Conservation (phyloP, 495 filamentous ascomycete genomes). For the Penicillium crystallinum region DNA sequence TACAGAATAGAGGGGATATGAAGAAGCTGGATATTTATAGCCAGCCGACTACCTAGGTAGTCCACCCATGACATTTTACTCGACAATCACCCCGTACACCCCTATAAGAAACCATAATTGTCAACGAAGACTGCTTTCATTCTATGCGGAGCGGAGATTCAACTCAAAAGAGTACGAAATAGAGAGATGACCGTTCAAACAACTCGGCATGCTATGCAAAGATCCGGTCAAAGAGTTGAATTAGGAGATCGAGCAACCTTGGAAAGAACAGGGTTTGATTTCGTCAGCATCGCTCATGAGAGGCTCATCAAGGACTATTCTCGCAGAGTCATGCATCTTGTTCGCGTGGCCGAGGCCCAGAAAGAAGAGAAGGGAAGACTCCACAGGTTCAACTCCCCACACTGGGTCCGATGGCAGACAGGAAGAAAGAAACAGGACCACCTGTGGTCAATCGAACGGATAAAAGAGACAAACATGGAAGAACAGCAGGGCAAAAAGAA, state of each 20-base stretch:
- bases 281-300: constrained; percentile 15
- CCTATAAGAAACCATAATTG: neutral
- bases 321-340: constrained; percentile 15
- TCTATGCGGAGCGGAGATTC: constrained; percentile 13
- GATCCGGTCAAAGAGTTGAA: constrained; percentile 3
- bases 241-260: neutral
- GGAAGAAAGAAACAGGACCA: constrained; percentile 12
- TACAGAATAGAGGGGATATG: neutral
- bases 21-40: neutral
- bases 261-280: constrained; percentile 8
- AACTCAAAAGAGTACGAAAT: neutral
- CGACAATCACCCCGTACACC: too few species aligned
- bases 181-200: neutral
- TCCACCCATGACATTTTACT: too few species aligned
- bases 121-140: constrained; percentile 26
- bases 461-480: constrained; percentile 1
- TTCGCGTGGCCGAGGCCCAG: constrained; percentile 7
- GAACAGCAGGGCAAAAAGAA: constrained; percentile 4
- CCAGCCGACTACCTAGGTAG: too few species aligned
- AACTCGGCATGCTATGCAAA: constrained; percentile 1
- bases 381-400: constrained; percentile 13
- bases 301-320: constrained; percentile 9
- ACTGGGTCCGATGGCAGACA: constrained; percentile 16
- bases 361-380: constrained; percentile 13
- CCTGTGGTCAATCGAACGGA: constrained; percentile 8